Evolutionary conservation across 441 rosid species (phyloP).

Genomic region (Rhodomyrtus psidioides): DNA sequence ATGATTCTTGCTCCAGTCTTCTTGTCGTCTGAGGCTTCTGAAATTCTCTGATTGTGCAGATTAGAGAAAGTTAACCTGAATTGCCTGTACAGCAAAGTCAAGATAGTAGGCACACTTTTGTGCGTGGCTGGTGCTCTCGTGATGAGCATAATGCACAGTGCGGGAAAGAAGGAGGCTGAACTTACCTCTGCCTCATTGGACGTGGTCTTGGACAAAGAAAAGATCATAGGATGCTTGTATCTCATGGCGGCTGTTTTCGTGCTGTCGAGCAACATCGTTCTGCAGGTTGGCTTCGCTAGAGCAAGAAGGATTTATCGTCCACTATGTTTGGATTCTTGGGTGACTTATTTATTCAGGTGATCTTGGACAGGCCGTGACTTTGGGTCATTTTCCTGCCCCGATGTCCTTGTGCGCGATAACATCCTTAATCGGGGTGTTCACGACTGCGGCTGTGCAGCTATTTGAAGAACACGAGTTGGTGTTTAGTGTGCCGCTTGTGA

Average conservation of each 20-base stretch:
- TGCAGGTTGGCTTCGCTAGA: constrained; percentile 7
- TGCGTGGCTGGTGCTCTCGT: constrained; percentile 12
- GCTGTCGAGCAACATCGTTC: constrained; percentile 8
- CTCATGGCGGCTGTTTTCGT: constrained; percentile 4
- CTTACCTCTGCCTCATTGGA: background rate
- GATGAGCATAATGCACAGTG: constrained; percentile 14
- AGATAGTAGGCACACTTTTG: constrained; percentile 12
- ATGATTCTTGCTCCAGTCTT: background rate
- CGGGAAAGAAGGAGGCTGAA: background rate
- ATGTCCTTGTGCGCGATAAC: constrained; percentile 74
- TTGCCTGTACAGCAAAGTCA: constrained; percentile 9
- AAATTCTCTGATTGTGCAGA: background rate
- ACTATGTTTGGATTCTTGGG: background rate
- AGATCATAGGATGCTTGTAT: constrained; percentile 15
- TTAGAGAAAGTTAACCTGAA: constrained; percentile 10
- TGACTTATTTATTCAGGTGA: background rate
- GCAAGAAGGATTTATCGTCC: background rate
- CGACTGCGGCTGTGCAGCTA: constrained; percentile 36
- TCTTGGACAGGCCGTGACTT: constrained; percentile 44
- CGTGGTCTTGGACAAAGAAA: background rate
- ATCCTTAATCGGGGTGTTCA: constrained; percentile 58
- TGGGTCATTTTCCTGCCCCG: constrained; percentile 81
- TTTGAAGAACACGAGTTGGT: constrained; percentile 25
- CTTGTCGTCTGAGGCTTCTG: background rate
- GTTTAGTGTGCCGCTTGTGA: constrained; percentile 29